Base-by-base conservation (phyloP, 2,329 filamentous ascomycete genomes). In the Didymella exigua region DNA sequence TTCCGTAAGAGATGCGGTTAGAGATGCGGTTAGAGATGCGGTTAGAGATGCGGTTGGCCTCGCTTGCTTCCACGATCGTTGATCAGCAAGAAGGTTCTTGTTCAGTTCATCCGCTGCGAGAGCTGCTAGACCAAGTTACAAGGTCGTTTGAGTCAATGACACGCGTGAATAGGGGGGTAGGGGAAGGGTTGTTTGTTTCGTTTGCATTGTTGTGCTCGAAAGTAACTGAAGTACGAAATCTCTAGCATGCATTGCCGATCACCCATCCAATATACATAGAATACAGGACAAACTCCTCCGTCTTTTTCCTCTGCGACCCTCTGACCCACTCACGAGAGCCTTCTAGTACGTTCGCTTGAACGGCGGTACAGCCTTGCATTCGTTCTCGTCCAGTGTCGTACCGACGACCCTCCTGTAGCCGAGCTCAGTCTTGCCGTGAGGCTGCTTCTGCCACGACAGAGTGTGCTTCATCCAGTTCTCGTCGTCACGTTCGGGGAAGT, bases 381-480 rank as follows among this genome's bases (percentile, higher is more conserved):
- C 95, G 69, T 84, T 87, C 86, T 96, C 93, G 72, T 98, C 95
- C 66, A 99, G 82, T 23, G 95, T 98, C 60, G 85, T 87, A 65
- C 83, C 84, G 60, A 90, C 89, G 59, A 99, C 95, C 62, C 83
- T 82, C 77, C 95, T 86, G 85, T 98, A 98, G 60, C 86, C 82
- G 61, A 98, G 82, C 59, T 98, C 89, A 51, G 95, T 86, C 80
- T 91, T 86, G 74, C 89, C 89, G 72, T 98, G 93, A 29, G 93
- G 90, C 74, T 88, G 77, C 88, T 91, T 96, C 84, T 99, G 95
- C 89, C 89, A 99, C 65, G 89, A 91, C 59, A 99, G 85, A 40
- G 91, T 96, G 85, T 99, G 95, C 88, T 98, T 98, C 93, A 97
- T 97, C 93, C 93, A 98, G 78, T 96, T 89, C 78, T 88, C 84